phyloP scores from a whole-genome alignment of 2,329 filamentous ascomycete species.

The Monosporascus cannonballus region DNA sequence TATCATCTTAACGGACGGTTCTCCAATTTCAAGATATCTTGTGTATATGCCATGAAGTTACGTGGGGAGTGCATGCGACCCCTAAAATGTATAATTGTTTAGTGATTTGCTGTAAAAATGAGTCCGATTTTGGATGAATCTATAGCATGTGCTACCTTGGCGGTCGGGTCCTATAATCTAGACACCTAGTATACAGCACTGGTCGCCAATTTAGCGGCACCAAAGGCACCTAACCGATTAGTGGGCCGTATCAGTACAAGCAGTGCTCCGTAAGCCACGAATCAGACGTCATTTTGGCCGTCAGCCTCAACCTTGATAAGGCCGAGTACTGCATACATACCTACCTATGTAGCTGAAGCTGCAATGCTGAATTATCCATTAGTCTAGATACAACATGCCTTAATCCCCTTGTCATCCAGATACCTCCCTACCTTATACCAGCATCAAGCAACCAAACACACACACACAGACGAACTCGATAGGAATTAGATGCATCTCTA shows the following conservation, averaged over 20 bases:
- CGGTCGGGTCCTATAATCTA: no score
- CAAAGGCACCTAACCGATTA: no score
- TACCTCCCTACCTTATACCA: neutral
- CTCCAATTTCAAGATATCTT: no score
- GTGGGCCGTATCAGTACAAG: no score
- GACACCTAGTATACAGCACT: neutral
- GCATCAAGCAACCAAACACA: neutral
- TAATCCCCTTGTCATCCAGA: neutral
- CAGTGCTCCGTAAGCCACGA: neutral
- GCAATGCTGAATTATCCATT: no score
- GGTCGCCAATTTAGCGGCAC: slow-evolving; percentile 18
- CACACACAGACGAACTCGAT: neutral
- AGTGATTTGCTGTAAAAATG: no score
- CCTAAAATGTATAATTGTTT: neutral
- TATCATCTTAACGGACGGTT: slow-evolving; percentile 30
- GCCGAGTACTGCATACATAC: no score
- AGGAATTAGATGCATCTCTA: slow-evolving; percentile 14
- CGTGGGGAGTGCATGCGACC: neutral
- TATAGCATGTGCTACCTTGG: no score
- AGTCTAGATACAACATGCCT: no score
- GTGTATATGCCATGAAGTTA: neutral
- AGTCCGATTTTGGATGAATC: no score
- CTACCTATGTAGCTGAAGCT: no score
- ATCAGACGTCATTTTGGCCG: neutral
- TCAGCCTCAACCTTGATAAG: neutral